These are phyloP conservation scores for Lithospermum erythrorhizon DNA, from an alignment of 257 asterid genomes.

Conservation along the genomic window DNA sequence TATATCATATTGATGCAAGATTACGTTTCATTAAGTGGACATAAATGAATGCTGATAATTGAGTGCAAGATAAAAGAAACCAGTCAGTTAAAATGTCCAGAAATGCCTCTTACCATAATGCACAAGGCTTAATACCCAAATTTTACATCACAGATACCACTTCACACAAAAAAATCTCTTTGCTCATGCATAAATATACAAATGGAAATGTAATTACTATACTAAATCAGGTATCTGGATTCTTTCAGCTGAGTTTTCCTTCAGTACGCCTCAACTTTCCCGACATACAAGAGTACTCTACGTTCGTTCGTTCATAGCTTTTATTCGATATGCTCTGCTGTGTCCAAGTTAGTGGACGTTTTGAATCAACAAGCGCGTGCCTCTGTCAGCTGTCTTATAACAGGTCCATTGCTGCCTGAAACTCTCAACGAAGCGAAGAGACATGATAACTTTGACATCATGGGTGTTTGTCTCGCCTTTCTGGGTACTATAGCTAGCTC, in stretches of 20 bases:
- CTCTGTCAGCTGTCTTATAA: constrained; percentile 58
- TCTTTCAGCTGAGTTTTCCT: background rate
- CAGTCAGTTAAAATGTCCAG: too few species aligned
- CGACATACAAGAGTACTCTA: background rate
- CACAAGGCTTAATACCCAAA: too few species aligned
- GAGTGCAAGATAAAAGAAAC: too few species aligned
- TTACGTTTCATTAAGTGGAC: too few species aligned
- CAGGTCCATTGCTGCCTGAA: constrained; percentile 41
- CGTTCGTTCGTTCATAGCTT: background rate
- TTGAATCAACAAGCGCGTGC: constrained; percentile 45
- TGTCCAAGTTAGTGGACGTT: constrained; percentile 16
- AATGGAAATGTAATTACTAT: background rate
- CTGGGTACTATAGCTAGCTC: constrained; percentile 32
- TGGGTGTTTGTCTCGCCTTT: constrained; percentile 36
- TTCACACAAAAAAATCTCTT: too few species aligned
- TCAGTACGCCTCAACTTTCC: background rate
- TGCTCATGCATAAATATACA: background rate
- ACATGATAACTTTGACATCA: constrained; percentile 75
- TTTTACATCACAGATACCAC: too few species aligned
- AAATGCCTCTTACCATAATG: too few species aligned
- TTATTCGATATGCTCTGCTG: constrained; percentile 12
- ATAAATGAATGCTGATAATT: too few species aligned
- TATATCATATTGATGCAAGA: too few species aligned
- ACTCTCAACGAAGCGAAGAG: constrained; percentile 70
- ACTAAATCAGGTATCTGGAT: background rate